These are phyloP conservation scores for Styphnolobium japonicum DNA, from an alignment of 306 rosid genomes.

Conservation along the genomic window DNA sequence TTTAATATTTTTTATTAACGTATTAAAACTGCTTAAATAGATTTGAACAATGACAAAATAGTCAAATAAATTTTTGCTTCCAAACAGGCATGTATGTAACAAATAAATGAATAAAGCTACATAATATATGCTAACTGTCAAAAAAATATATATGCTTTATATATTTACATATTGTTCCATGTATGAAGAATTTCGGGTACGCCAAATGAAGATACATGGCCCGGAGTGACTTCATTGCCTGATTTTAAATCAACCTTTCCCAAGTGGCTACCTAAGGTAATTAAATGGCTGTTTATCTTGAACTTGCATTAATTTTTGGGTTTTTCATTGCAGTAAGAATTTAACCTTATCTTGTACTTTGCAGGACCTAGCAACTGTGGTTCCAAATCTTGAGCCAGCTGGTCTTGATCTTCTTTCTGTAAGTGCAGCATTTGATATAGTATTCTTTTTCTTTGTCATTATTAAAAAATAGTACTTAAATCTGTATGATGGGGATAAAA, in stretches of 20 bases:
- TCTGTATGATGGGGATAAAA: constrained; percentile 8
- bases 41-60: not conserved
- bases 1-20: not conserved
- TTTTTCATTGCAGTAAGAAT: not conserved
- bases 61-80: not conserved
- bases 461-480: not conserved
- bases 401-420: constrained; percentile 92
- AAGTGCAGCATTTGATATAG: constrained; percentile 40
- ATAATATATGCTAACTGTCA: not conserved
- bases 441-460: constrained; percentile 6
- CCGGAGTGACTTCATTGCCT: constrained; percentile 95
- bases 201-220: constrained; percentile 95
- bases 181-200: constrained; percentile 85
- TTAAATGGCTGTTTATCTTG: constrained; percentile 1
- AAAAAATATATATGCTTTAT: too few relatives aligned
- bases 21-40: not conserved
- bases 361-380: constrained; percentile 78
- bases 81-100: not conserved
- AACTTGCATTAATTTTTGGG: not conserved
- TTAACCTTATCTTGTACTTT: constrained; percentile 14
- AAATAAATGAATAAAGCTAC: not conserved
- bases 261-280: constrained; percentile 87
- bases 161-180: constrained; percentile 21
- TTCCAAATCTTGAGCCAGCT: constrained; percentile 80
- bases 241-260: constrained; percentile 95